Conservation (phyloP, 441 rosid genomes). For the Populus tomentosa region DNA sequence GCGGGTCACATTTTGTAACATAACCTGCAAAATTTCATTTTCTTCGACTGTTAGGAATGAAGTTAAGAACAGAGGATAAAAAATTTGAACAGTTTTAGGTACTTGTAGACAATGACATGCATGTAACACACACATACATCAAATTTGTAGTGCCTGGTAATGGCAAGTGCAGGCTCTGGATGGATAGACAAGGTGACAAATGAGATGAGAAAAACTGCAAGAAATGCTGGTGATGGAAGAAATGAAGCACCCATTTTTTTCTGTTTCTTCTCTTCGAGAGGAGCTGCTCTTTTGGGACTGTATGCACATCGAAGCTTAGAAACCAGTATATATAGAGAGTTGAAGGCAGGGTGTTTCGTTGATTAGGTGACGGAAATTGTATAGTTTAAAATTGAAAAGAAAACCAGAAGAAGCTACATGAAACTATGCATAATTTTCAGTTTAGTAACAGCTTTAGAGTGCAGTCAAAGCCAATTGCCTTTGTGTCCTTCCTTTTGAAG, state of each 20-base stretch:
- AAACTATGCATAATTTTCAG: not conserved
- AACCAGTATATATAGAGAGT: not conserved
- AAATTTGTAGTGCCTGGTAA: conserved; percentile 28
- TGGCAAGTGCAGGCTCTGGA: conserved; percentile 19
- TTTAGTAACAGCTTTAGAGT: conserved; percentile 14
- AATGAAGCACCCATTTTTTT: conserved; percentile 30
- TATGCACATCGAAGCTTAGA: not conserved
- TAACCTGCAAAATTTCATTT: conserved; percentile 22
- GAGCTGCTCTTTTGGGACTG: not conserved
- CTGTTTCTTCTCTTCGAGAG: not conserved
- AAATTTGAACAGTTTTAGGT: not conserved
- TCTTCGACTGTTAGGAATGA: no score
- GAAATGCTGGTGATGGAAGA: conserved; percentile 17
- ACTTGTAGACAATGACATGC: not conserved
- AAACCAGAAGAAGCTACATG: not conserved
- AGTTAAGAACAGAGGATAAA: not conserved
- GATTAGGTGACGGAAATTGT: not conserved
- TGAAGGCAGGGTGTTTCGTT: not conserved
- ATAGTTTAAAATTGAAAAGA: not conserved
- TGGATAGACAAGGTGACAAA: conserved; percentile 16
- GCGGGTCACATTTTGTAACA: conserved; percentile 28
- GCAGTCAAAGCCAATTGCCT: conserved; percentile 19
- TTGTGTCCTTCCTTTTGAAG: conserved; percentile 5
- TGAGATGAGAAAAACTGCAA: conserved; percentile 19
- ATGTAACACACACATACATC: not conserved